phyloP scores from a whole-genome alignment of 2,329 filamentous ascomycete species.

The Botryotinia globosa region DNA sequence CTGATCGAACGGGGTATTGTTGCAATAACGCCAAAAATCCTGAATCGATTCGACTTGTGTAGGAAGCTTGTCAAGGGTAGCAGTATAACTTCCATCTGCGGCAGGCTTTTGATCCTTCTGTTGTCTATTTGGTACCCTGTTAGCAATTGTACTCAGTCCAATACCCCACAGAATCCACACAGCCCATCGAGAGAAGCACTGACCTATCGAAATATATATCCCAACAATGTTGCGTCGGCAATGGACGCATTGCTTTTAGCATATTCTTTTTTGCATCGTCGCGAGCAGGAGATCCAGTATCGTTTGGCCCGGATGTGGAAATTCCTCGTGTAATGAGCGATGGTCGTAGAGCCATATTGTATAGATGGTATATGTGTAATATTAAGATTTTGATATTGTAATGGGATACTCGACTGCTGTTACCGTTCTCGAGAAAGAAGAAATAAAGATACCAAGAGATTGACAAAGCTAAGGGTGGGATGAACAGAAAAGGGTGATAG shows the following conservation, averaged over 20 bases:
- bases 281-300: slow-evolving; percentile 67
- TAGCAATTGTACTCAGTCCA: neutral
- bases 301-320: slow-evolving; percentile 57
- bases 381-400: neutral
- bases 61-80: slow-evolving; percentile 57
- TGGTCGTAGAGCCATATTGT: slow-evolving; percentile 54
- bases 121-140: slow-evolving; percentile 28
- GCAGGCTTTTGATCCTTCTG: slow-evolving; percentile 38
- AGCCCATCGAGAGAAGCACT: slow-evolving; percentile 24
- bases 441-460: neutral
- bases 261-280: slow-evolving; percentile 83
- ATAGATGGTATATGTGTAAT: slow-evolving; percentile 4
- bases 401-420: neutral
- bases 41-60: slow-evolving; percentile 73
- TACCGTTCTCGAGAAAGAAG: neutral
- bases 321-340: slow-evolving; percentile 62
- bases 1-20: slow-evolving; percentile 74
- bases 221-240: slow-evolving; percentile 80
- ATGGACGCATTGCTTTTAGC: slow-evolving; percentile 67
- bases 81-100: slow-evolving; percentile 37
- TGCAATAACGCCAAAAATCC: slow-evolving; percentile 81
- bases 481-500: neutral
- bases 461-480: slow-evolving; percentile 1
- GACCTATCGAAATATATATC: slow-evolving; percentile 66
- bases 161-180: slow-evolving; percentile 5